Conservation (phyloP, 495 filamentous ascomycete species). For the Hypoxylon lienhwacheense region DNA sequence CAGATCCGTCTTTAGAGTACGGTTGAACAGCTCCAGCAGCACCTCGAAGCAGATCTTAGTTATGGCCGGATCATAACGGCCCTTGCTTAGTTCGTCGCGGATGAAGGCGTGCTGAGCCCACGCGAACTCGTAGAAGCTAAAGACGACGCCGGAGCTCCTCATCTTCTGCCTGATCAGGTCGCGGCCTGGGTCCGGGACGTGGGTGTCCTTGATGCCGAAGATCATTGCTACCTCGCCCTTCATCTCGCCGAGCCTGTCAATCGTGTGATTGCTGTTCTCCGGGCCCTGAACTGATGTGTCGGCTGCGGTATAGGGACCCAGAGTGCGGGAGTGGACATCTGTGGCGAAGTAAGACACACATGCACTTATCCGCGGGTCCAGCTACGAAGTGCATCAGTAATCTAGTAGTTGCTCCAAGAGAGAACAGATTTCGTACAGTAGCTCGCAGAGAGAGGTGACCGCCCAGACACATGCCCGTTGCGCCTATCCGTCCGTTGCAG, state of each 20-base stretch:
- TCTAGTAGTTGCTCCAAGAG: background rate
- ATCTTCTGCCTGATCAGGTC: constrained; percentile 85
- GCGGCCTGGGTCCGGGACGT: constrained; percentile 82
- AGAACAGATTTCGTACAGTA: constrained; percentile 46
- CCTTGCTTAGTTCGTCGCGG: constrained; percentile 91
- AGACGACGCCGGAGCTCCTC: constrained; percentile 70
- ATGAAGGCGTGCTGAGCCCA: constrained; percentile 97
- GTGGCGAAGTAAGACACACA: constrained; percentile 91
- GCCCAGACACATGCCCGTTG: constrained; percentile 94
- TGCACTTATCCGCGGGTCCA: constrained; percentile 75
- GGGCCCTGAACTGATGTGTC: constrained; percentile 41
- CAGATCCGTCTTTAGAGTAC: constrained; percentile 75
- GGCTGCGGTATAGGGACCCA: constrained; percentile 56
- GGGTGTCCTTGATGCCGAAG: constrained; percentile 85
- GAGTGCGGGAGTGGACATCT: constrained; percentile 76
- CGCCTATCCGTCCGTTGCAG: constrained; percentile 81
- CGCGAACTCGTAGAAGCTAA: constrained; percentile 85
- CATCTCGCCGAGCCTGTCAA: constrained; percentile 63
- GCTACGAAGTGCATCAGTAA: constrained; percentile 28
- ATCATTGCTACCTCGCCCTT: constrained; percentile 80
- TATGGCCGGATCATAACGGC: constrained; percentile 86
- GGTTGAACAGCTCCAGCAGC: constrained; percentile 79
- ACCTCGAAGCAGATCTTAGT: constrained; percentile 91
- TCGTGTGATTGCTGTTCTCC: constrained; percentile 44
- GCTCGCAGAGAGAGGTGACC: constrained; percentile 87